These are phyloP conservation scores for Sanghuangporus baumii DNA, from an alignment of 1,284 basidiomycete species.

Conservation along the genomic window DNA sequence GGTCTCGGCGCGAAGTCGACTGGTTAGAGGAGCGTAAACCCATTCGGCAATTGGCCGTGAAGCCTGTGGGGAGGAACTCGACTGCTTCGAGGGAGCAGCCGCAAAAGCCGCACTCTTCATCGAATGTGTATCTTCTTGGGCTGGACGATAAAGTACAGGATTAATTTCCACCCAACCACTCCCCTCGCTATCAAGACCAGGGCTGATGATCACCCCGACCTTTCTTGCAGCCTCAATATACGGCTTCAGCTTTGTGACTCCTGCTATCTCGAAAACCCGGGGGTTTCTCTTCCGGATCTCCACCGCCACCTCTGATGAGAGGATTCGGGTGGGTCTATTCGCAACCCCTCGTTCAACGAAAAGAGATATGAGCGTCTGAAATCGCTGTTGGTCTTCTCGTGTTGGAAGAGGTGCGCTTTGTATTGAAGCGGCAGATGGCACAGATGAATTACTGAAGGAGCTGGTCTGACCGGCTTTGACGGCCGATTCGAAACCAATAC, in stretches of 20 bases:
- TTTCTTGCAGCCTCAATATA: conserved; percentile 41
- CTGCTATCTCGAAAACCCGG: conserved; percentile 37
- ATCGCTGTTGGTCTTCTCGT: neutral
- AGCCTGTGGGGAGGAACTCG: no score
- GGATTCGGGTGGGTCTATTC: conserved; percentile 30
- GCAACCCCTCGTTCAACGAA: conserved; percentile 19
- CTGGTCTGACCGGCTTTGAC: neutral
- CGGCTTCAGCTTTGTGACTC: conserved; percentile 38
- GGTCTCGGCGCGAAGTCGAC: neutral
- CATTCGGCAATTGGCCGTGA: neutral
- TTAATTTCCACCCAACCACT: neutral
- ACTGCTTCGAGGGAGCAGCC: neutral
- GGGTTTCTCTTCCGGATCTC: conserved; percentile 32
- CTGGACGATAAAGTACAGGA: neutral
- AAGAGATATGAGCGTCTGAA: conserved; percentile 18
- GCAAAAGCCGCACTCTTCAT: neutral
- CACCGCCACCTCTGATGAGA: conserved; percentile 34
- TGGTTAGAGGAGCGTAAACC: neutral
- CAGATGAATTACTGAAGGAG: neutral
- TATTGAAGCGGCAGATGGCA: neutral
- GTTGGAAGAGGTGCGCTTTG: neutral
- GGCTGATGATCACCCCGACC: conserved; percentile 34
- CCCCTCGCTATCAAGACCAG: conserved; percentile 30
- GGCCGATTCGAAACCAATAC: neutral
- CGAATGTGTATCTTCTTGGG: neutral